These are phyloP conservation scores for Cyberlindnera maritima DNA, from an alignment of 805 yeast genomes.

Conservation along the genomic window DNA sequence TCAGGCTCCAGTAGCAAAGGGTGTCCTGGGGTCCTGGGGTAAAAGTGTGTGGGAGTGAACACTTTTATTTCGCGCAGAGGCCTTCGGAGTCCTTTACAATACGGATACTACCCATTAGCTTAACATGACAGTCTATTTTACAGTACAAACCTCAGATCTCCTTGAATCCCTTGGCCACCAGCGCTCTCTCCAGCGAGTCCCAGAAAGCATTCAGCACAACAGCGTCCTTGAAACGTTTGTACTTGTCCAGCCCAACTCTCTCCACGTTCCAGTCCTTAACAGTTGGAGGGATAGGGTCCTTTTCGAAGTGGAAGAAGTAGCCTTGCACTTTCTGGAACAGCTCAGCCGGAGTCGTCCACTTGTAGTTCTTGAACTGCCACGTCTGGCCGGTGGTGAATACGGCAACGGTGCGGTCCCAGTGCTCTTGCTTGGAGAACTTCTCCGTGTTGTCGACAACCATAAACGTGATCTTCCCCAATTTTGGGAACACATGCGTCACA, in stretches of 20 bases:
- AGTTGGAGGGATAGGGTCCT: constrained; percentile 74
- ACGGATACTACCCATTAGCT: not conserved
- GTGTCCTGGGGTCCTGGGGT: not conserved
- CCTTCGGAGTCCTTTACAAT: too few species aligned
- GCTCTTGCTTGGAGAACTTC: constrained; percentile 85
- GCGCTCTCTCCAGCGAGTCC: constrained; percentile 74
- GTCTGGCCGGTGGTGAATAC: constrained; percentile 95
- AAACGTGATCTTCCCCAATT: constrained; percentile 59
- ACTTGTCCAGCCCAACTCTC: constrained; percentile 73
- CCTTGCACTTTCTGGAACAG: constrained; percentile 86
- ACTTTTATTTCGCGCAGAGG: too few species aligned
- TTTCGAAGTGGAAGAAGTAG: constrained; percentile 69
- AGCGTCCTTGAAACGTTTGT: constrained; percentile 81
- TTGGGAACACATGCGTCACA: constrained; percentile 53
- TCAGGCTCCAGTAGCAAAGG: too few species aligned
- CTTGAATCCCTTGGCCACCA: constrained; percentile 59
- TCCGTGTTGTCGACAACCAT: constrained; percentile 88
- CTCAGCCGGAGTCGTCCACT: constrained; percentile 74
- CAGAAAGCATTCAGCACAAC: constrained; percentile 84
- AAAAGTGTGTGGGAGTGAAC: too few species aligned
- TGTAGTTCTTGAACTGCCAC: constrained; percentile 93
- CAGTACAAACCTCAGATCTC: constrained; percentile 1
- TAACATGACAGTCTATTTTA: not conserved
- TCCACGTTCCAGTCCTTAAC: constrained; percentile 89
- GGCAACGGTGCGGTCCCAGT: constrained; percentile 97